These are phyloP conservation scores for Geotrichum ghanense DNA, from an alignment of 805 yeast genomes.

Conservation along the genomic window DNA sequence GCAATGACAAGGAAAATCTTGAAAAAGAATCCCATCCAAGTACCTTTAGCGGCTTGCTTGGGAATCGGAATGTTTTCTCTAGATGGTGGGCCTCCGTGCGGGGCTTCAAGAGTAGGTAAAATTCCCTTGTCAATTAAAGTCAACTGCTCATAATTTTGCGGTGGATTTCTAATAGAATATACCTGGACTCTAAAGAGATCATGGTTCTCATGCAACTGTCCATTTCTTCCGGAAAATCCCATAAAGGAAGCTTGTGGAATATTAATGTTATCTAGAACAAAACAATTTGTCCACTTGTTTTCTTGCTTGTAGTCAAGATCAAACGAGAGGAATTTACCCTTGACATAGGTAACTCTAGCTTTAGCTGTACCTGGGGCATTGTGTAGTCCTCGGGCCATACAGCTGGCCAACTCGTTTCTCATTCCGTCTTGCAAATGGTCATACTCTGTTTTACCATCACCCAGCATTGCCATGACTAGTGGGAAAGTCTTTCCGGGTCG, in stretches of 20 bases:
- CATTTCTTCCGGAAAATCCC: slow-evolving; percentile 78
- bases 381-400: slow-evolving; percentile 42
- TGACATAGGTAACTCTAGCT: slow-evolving; percentile 49
- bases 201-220: slow-evolving; percentile 58
- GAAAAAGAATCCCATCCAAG: slow-evolving; percentile 2
- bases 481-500: slow-evolving; percentile 59
- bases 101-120: not conserved
- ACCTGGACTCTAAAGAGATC: slow-evolving; percentile 50
- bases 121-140: slow-evolving; percentile 15
- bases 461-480: slow-evolving; percentile 55
- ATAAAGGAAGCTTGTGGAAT: slow-evolving; percentile 46
- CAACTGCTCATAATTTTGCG: slow-evolving; percentile 18
- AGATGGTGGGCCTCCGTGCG: not conserved
- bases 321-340: slow-evolving; percentile 49
- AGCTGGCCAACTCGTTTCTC: slow-evolving; percentile 61
- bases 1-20: not conserved
- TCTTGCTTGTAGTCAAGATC: slow-evolving; percentile 48
- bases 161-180: slow-evolving; percentile 32
- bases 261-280: slow-evolving; percentile 33
- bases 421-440: slow-evolving; percentile 62
- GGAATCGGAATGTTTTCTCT: not conserved
- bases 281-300: slow-evolving; percentile 51
- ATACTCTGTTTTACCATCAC: slow-evolving; percentile 50
- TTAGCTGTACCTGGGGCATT: slow-evolving; percentile 34
- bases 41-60: not conserved